Evolutionary conservation across 2,329 filamentous ascomycete species (phyloP).

Genomic region (Aspergillus neoniger): DNA sequence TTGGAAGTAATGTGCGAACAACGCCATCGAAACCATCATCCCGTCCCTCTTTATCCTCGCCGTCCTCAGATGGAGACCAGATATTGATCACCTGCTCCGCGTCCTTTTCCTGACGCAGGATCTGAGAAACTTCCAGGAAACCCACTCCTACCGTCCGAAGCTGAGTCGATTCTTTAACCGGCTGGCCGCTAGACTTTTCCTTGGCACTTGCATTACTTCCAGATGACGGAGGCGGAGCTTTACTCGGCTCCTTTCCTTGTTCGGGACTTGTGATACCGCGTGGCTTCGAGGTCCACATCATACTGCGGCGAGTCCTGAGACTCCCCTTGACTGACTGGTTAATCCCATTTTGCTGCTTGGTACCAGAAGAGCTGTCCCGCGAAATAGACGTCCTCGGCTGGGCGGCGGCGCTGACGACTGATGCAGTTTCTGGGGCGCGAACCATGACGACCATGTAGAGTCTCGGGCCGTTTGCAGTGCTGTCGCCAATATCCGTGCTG

Average conservation of each 20-base stretch:
- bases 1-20: slow-evolving; percentile 72
- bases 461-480: slow-evolving; percentile 64
- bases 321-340: slow-evolving; percentile 40
- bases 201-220: slow-evolving; percentile 33
- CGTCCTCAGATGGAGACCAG: slow-evolving; percentile 66
- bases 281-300: slow-evolving; percentile 47
- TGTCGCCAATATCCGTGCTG: slow-evolving; percentile 70
- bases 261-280: slow-evolving; percentile 35
- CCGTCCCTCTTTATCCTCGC: slow-evolving; percentile 59
- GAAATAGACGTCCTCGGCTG: slow-evolving; percentile 36
- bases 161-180: slow-evolving; percentile 45
- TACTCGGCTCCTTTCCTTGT: slow-evolving; percentile 29
- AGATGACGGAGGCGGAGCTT: slow-evolving; percentile 34
- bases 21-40: slow-evolving; percentile 72
- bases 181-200: slow-evolving; percentile 25
- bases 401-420: slow-evolving; percentile 24
- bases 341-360: slow-evolving; percentile 28
- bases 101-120: slow-evolving; percentile 72
- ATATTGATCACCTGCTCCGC: slow-evolving; percentile 74
- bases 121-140: slow-evolving; percentile 70
- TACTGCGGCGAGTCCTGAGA: slow-evolving; percentile 45
- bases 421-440: slow-evolving; percentile 58
- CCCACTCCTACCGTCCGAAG: slow-evolving; percentile 76
- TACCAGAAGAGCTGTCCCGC: slow-evolving; percentile 34
- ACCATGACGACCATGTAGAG: slow-evolving; percentile 84